These are phyloP conservation scores for Monosporozyma siamensis DNA, from an alignment of 805 yeast species.

Conservation along the genomic window DNA sequence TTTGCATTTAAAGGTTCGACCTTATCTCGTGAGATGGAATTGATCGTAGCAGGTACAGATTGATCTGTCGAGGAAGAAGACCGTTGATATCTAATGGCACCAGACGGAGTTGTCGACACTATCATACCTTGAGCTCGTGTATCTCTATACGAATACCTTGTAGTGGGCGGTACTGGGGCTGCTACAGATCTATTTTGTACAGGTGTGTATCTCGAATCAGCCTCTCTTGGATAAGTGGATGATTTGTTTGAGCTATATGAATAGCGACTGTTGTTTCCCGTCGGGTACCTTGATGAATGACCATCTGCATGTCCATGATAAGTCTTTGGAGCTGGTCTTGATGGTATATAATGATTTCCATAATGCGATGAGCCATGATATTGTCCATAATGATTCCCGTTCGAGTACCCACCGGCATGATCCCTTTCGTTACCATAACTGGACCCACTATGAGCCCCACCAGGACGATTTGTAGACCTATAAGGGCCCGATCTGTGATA, in stretches of 20 bases:
- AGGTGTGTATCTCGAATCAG: background rate
- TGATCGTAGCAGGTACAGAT: background rate
- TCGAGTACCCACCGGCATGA: too few species aligned
- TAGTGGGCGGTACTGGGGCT: background rate
- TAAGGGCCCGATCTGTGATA: background rate
- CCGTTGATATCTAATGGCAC: background rate
- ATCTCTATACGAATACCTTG: background rate
- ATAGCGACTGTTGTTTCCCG: background rate
- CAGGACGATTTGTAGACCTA: too few species aligned
- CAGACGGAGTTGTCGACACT: background rate
- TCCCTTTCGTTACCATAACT: background rate
- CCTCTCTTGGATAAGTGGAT: background rate
- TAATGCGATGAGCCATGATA: background rate
- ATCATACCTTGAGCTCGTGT: background rate
- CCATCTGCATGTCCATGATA: background rate
- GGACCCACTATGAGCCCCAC: background rate
- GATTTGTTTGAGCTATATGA: background rate
- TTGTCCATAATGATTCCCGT: background rate
- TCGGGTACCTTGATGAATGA: background rate
- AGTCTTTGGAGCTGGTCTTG: background rate
- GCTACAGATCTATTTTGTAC: background rate
- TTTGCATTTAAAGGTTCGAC: background rate
- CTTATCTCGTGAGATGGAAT: background rate
- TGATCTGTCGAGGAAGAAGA: background rate
- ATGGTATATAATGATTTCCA: background rate